Percentiles rank a stretch among this genome's conserved stretches.
These are phyloP conservation scores for Sarcocystis neurona DNA, from an alignment of 169 alveolate genomes.

Conservation along the genomic window DNA sequence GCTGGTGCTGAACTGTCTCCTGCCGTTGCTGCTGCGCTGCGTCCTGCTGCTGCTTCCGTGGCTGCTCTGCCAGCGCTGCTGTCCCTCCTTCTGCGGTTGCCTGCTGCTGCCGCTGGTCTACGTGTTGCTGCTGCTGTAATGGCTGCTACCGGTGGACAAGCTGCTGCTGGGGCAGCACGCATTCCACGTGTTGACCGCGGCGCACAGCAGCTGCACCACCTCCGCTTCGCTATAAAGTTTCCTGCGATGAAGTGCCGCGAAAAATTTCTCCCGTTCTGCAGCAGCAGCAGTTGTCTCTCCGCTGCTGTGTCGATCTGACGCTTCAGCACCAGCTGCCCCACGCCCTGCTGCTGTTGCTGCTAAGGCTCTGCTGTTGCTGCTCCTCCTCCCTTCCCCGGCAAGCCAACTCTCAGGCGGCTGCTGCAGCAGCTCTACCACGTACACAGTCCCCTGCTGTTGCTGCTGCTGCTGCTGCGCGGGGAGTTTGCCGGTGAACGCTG, in stretches of 20 bases:
- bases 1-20: not conserved
- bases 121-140: no score
- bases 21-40: not conserved
- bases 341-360: no score
- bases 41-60: constrained; percentile 46
- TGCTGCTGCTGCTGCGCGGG: no score
- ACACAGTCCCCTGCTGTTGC: not conserved
- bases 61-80: not conserved
- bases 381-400: not conserved
- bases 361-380: not conserved
- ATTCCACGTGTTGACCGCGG: no score
- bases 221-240: not conserved
- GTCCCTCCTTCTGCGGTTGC: not conserved
- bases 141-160: no score
- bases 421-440: constrained; percentile 1
- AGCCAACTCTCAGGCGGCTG: no score
- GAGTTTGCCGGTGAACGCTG: not conserved
- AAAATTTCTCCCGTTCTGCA: no score
- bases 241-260: not conserved
- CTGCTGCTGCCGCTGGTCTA: no score
- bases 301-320: no score
- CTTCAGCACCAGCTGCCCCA: no score
- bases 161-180: no score
- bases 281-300: no score
- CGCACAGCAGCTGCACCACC: not conserved